A percentile compares a stretch with the other conserved stretches of the same genome.
Evolutionary conservation across 805 yeast genomes (phyloP).

Genomic region (Priceomyces castillae): DNA sequence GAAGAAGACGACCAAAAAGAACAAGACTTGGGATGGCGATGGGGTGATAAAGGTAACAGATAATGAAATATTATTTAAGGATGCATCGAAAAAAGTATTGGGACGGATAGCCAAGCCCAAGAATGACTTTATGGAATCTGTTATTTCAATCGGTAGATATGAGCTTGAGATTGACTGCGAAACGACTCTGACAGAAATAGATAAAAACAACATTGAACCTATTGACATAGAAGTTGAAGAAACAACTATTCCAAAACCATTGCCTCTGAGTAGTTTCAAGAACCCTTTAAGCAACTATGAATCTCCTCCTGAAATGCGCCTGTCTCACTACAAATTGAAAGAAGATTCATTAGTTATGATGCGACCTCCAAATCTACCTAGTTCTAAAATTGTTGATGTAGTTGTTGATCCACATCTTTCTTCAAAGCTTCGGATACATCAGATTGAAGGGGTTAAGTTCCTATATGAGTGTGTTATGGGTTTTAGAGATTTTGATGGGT

Average conservation of each 20-base stretch:
- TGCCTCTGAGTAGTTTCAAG: neutral
- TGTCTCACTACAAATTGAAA: conserved; percentile 1
- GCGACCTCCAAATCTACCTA: conserved; percentile 7
- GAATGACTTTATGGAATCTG: conserved; percentile 3
- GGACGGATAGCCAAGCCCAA: conserved; percentile 22
- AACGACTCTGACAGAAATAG: conserved; percentile 12
- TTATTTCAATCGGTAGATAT: conserved; percentile 43
- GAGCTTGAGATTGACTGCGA: conserved; percentile 65
- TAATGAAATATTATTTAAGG: conserved; percentile 25
- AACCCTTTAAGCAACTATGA: neutral
- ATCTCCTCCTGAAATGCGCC: neutral
- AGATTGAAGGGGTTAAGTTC: conserved; percentile 77
- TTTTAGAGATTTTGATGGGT: conserved; percentile 43
- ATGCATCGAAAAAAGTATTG: conserved; percentile 18
- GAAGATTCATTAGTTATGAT: conserved; percentile 8
- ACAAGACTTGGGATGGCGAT: conserved; percentile 95
- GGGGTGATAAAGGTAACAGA: conserved; percentile 51
- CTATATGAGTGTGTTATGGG: conserved; percentile 84
- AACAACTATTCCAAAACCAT: neutral
- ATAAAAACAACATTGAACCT: neutral
- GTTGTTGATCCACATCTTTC: conserved; percentile 60
- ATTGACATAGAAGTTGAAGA: neutral
- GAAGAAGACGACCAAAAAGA: conserved; percentile 69
- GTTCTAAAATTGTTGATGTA: conserved; percentile 34
- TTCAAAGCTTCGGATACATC: conserved; percentile 72